Evolutionary conservation across 257 asterid species (phyloP), one percentile per base, ranked within the genome.

Genomic region (Haberlea rhodopensis): DNA sequence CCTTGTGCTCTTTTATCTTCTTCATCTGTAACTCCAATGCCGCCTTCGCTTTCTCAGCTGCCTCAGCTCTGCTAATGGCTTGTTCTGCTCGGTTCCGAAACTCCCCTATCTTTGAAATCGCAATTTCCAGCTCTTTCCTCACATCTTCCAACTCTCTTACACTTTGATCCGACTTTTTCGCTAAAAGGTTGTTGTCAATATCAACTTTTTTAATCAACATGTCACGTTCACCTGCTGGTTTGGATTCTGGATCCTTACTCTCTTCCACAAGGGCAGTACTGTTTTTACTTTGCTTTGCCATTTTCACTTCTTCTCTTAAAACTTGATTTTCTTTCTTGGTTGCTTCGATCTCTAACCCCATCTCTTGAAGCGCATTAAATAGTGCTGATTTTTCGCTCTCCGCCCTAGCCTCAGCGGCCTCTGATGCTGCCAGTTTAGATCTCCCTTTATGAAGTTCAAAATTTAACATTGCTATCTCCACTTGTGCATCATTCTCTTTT

Each of bases 31-130:
- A 87, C 72, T 87, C 95, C 53, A 90, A 66, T 18, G 23, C 74
- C 0, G 40, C 49, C 53, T 81, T 87, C 1, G 78, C 84, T 53
- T 76, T 90, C 67, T 87, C 97, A 0, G 94, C 95, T 0, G 81
- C 87, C 58, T 89, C 94, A 0, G 97, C 97, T 46, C 97, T 73
- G 84, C 85, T 85, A 43, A 74, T 84, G 5, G 97, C 97, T 24
- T 87, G 97, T 53, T 87, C 95, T n/a, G 87, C 82, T 43, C 94
- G 49, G 18, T 81, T 76, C 82, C 95, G 70, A 21, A 82, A 73
- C 75, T 87, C 95, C 4, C 72, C 76, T 3, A 80, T 69, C 48
- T 79, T 85, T 60, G 68, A 3, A 4, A 53, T 61, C 4, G 89
- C 80, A 4, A 22, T 49, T 52, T 82, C 85, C 31, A 85, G 43